Evolutionary conservation across 2,329 filamentous ascomycete species (phyloP), one percentile per base, ranked within the genome.

Genomic region (Torrubiella hemipterigena): DNA sequence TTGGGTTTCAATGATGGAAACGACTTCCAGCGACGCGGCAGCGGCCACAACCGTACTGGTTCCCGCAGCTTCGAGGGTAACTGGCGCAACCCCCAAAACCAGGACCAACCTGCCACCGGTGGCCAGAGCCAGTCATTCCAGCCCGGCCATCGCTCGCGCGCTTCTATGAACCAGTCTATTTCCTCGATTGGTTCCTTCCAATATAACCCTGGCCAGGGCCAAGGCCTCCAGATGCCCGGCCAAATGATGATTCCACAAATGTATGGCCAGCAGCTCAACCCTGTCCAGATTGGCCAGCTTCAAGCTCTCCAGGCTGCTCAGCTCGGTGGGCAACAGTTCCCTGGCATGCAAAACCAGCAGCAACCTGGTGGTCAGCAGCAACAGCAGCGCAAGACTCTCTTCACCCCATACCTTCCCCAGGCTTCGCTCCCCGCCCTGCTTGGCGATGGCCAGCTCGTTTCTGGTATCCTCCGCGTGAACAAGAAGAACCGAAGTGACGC

Each of bases 401-500:
- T 98, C 63, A 96, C 91, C 46, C 91, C 91, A 40, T 98, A 98
- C 50, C 73, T 98, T 30, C 89, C 91, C 12, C 91, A 98, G 55
- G 89, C 89, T 6, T 93, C 81, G 36, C 69, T 98, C 14, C 91
- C 91, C 36, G 89, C 87, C 30, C 72, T 98, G 23, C 73, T 96
- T 35, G 79, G 76, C 38, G 85, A 95, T 49, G 91, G 91, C 13
- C 86, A 94, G 57, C 78, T 98, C 35, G 91, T 98, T 33, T 89
- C 89, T 38, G 91, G 91, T 63, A 86, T 95, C 45, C 79, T 98
- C 31, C 83, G 91, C 38, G 91, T 98, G 42, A 98, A 98, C 73
- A 98, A 96, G 69, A 98, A 98, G 70, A 98, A 98, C 61, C 81
- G 91, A 41, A 96, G 89, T 47, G 91, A 98, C 58, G 91, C 91